A percentile compares a stretch with the other conserved stretches of the same genome.
Conservation (phyloP, 2,329 filamentous ascomycete species). For the Trichophyton benhamiae region DNA sequence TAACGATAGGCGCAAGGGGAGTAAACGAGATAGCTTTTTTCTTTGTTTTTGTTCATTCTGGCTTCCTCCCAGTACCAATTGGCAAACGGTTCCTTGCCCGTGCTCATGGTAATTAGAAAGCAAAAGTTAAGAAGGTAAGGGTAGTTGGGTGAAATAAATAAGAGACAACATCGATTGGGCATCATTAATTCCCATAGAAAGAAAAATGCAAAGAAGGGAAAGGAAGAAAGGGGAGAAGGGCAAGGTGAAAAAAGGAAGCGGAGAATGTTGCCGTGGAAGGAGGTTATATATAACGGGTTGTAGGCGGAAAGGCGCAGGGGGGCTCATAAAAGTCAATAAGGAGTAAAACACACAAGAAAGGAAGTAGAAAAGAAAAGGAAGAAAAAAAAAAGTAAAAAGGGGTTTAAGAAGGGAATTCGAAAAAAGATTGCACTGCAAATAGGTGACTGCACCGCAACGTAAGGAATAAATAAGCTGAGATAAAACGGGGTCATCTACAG, state of each 20-base stretch:
- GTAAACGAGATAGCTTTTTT: background rate
- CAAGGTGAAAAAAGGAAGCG: constrained; percentile 2
- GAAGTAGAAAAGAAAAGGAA: constrained; percentile 3
- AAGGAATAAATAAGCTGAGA: constrained; percentile 3
- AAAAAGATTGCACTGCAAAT: constrained; percentile 5
- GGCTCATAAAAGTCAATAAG: background rate
- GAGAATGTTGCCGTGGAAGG: background rate
- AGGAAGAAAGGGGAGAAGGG: background rate
- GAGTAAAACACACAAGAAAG: background rate
- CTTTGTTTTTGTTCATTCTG: background rate
- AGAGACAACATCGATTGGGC: background rate
- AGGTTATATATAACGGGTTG: background rate
- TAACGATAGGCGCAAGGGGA: background rate
- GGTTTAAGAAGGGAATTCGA: background rate
- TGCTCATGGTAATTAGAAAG: constrained; percentile 3
- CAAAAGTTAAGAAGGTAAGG: background rate
- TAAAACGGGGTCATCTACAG: constrained; percentile 6
- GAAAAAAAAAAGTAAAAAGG: background rate
- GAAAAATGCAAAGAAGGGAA: background rate
- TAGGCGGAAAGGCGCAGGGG: background rate
- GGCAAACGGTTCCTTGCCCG: background rate
- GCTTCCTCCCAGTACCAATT: background rate
- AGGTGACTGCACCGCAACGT: constrained; percentile 7
- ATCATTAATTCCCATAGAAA: background rate
- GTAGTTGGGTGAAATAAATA: background rate